phyloP scores from a whole-genome alignment of 176 grass and related monocot species.

The Carex cristatella region DNA sequence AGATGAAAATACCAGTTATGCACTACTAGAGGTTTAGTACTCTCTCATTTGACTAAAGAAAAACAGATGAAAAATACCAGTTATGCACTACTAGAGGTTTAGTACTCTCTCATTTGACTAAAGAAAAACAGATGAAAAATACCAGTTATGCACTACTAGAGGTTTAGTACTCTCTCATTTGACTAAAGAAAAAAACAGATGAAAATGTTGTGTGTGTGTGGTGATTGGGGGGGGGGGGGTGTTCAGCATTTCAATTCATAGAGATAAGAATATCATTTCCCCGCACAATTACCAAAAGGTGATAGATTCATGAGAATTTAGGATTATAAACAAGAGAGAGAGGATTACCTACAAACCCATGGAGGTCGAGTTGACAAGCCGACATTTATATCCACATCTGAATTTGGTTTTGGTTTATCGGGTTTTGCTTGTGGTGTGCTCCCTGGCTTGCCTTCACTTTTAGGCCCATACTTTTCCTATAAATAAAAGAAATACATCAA shows the following conservation, averaged over 20 bases:
- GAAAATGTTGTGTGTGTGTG: too few species aligned
- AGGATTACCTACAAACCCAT: conserved; percentile 78
- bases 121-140: too few species aligned
- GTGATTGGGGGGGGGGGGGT: too few species aligned
- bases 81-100: too few species aligned
- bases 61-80: too few species aligned
- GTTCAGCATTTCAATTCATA: not conserved
- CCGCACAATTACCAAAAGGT: not conserved
- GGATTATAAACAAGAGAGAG: not conserved
- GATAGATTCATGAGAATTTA: not conserved
- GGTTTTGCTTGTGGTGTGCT: conserved; percentile 38
- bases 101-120: too few species aligned
- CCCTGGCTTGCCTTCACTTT: conserved; percentile 55
- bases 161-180: too few species aligned
- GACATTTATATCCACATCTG: conserved; percentile 81
- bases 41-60: not conserved
- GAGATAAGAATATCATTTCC: not conserved
- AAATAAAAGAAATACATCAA: conserved; percentile 6
- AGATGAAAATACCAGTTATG: not conserved
- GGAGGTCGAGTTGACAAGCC: conserved; percentile 68
- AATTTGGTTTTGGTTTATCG: conserved; percentile 88
- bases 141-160: too few species aligned
- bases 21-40: not conserved
- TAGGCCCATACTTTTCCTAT: conserved; percentile 99
- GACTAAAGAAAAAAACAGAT: not conserved